Evolutionary conservation across 495 filamentous ascomycete genomes (phyloP), one percentile per base, ranked within the genome.

Genomic region (Tuber borchii): DNA sequence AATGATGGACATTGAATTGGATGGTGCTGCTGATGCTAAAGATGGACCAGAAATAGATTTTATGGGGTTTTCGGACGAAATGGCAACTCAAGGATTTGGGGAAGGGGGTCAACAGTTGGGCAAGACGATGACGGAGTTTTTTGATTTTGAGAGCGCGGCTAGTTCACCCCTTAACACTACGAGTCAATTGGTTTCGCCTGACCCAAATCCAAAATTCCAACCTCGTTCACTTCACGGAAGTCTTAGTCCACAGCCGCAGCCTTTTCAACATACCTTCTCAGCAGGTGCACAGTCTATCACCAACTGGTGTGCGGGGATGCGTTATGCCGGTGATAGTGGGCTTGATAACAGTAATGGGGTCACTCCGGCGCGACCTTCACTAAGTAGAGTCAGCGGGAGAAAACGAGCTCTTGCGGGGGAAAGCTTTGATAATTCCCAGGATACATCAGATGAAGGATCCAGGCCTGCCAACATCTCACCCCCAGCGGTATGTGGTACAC

Each of bases 191-290:
- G 56, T 34, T 65, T 34, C 56, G 26, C 56, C 56, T 34, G 17
- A 65, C 56, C 26, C 56, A 65, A 65, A 34, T 65, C 34, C 56
- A 16, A 65, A 65, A 65, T 65, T 65, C 17, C 56, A 65, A 65
- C 56, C 31, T 65, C 2, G 34, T 37, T 65, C 56, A 1, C 26
- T 65, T 65, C 56, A 34, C 26, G 26, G 26, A 65, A 65, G 56
- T 65, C 56, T 34, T 34, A 65, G 56, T 34, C 56, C 26, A 10
- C 56, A 31, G 10, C 56, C 14, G 31, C 56, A 65, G 17, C 56
- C 56, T 17, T 65, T 65, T 65, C 56, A 65, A 19, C 56, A 65
- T 19, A 34, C 56, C 56, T 65, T 65, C 56, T 65, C 26, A 34
- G 14, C 5, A 34, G 56, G 56, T 34, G 26, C 56, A 34, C 56